These are phyloP conservation scores for Herpetospermum pedunculosum DNA, from an alignment of 306 rosid species.

Conservation along the genomic window DNA sequence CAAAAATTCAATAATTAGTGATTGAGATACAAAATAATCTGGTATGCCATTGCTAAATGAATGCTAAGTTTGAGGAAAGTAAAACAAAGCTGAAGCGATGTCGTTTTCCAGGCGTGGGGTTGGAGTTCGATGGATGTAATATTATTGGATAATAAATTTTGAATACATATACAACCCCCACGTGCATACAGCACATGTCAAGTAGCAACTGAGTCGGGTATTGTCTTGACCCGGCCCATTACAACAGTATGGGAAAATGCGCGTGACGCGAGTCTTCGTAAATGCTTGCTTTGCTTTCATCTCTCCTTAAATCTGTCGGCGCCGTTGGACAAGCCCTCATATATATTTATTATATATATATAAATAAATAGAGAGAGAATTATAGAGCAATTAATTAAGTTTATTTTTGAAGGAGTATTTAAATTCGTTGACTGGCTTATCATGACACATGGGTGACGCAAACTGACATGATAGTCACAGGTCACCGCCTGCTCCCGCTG, in stretches of 20 bases:
- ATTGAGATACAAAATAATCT: background rate
- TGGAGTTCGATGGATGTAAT: too few species aligned
- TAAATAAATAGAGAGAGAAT: too few species aligned
- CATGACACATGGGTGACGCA: conserved; percentile 27
- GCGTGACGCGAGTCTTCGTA: background rate
- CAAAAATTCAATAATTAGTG: background rate
- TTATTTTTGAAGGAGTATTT: too few species aligned
- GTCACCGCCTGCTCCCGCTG: background rate
- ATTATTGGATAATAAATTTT: background rate
- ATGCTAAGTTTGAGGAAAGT: background rate
- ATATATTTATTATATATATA: too few species aligned
- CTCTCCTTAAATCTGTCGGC: conserved; percentile 7
- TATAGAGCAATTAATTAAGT: too few species aligned
- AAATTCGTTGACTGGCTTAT: conserved; percentile 18
- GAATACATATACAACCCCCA: background rate
- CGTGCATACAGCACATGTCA: background rate
- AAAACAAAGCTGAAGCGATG: background rate
- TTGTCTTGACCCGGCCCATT: background rate
- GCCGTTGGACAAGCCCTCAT: conserved; percentile 5
- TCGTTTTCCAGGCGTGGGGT: too few species aligned
- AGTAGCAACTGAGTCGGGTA: background rate
- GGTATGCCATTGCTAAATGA: background rate
- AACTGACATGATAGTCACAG: conserved; percentile 15
- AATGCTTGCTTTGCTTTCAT: background rate
- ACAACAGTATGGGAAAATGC: background rate